Base-by-base conservation (phyloP, 2,329 filamentous ascomycete species). In the Pseudogymnoascus sp. region DNA sequence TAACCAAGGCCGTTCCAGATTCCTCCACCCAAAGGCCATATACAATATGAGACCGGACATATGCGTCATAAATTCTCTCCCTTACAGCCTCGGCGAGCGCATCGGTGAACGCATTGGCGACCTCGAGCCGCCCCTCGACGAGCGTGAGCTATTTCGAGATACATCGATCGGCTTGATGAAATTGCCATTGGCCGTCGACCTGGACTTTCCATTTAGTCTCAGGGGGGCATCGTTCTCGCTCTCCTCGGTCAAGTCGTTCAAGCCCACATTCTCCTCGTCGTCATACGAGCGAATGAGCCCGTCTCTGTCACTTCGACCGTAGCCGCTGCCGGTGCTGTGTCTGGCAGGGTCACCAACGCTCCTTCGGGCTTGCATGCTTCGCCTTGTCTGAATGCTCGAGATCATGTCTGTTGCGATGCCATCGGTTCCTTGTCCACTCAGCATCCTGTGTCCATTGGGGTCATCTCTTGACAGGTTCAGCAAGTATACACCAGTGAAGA, bases 401-500 rank as follows among this genome's bases (percentile, higher is more conserved):
- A 99, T 85, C 74, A 90, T 91, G 74, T 99, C 95, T 13, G 93
- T 97, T 11, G 93, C 95, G 4, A 93, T 89, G 59, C 88, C 89
- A 72, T 96, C 91, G 60, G 84, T 82, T 68, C 82, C 74, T 53
- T 78, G 86, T 62, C 84, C 83, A 62, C 84, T 83, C 37, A 89
- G 79, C 67, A 88, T 75, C 64, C 83, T 84, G 64, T 82, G 85
- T 61, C 93, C 93, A 71, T 96, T 87, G 1, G 95, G 92, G 72
- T 99, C 95, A 68, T 88, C 84, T 71, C 95, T 88, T 0, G 93
- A 97, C n/a, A 99, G 86, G 72, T 97, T 97, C 69, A 97, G 84
- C 5, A 97, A 85, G 76, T 97, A 97, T 62, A 97, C 93, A 29
- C 93, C 93, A 2, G 92, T 89, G 75, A 97, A 97, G 65, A 96